Base-by-base conservation (phyloP, 495 filamentous ascomycete species). In the Aeminium ludgeri region DNA sequence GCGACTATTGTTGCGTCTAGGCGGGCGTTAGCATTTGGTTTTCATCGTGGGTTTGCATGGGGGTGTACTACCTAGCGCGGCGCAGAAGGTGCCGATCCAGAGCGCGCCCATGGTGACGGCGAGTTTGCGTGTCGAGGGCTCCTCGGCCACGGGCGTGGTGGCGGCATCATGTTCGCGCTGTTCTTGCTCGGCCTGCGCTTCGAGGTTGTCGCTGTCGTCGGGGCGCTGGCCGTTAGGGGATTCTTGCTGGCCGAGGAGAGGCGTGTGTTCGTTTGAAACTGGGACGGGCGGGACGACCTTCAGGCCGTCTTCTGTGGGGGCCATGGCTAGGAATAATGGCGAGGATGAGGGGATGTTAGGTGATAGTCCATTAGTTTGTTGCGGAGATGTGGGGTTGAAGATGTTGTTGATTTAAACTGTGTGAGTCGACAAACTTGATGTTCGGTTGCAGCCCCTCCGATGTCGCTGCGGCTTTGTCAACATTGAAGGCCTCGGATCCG, bases 81-180 rank as follows among this genome's bases (percentile, higher is more conserved):
- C 79, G 1, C 92, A 69, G 53, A 92, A 91, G 3, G 86, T 82
- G 19, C 85, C 82, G 2, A 86, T 50, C 72, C 80, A 86, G 27
- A 78, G 63, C 5, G 65, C 65, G 10, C 57, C 58, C 25, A 81
- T 63, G 34, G 69, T 74, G 11, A 73, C 46, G 45, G 60, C 51
- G 3, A 74, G 58, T 43, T 63, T 53, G 18, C 58, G 49, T 10
- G 65, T 61, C 11, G 62, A 61, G n/a, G 67, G 48, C 37, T 72
- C 62, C 10, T 65, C 54, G 10, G 52, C 47, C 4, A 73, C 36
- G 2, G 56, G 53, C 10, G 35, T 40, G 20, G 34, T 16, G 10
- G 40, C 36, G 19, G 34, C 50, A 15, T 47, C 44, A 7, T 49
- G 32, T 20, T 51, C 42, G 2, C 37, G 38, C 16, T n/a, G 44